phyloP scores from a whole-genome alignment of 1,284 basidiomycete species.

The Tilletia indica region DNA sequence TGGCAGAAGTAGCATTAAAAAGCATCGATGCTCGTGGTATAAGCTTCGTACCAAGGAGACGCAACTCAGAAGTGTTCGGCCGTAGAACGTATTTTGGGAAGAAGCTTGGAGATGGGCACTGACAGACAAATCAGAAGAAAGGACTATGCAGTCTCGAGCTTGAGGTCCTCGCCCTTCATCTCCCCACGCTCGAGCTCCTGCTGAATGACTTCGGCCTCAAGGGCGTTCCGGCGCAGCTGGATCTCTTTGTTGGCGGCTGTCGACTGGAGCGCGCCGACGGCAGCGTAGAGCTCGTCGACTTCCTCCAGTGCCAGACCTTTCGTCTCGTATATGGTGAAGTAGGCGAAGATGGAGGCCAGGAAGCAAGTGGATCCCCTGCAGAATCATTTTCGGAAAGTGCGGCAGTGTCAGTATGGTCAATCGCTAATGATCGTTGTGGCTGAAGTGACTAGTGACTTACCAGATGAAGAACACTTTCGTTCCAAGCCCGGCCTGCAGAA shows the following conservation, averaged over 20 bases:
- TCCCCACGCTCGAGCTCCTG: background rate
- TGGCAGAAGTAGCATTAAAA: too few relatives aligned
- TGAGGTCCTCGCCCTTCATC: background rate
- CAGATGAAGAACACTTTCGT: conserved; percentile 87
- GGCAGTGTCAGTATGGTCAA: too few relatives aligned
- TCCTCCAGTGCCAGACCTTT: conserved; percentile 73
- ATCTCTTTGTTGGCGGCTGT: conserved; percentile 30
- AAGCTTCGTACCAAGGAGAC: too few relatives aligned
- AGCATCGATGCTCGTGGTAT: too few relatives aligned
- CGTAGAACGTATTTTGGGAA: too few relatives aligned
- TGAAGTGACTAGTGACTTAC: conserved; percentile 54
- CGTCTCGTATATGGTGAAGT: conserved; percentile 72
- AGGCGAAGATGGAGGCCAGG: conserved; percentile 54
- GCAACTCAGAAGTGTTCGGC: too few relatives aligned
- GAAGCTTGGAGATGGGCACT: too few relatives aligned
- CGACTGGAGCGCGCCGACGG: conserved; percentile 32
- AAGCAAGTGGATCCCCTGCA: background rate
- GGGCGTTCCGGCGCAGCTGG: conserved; percentile 15
- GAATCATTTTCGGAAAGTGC: too few relatives aligned
- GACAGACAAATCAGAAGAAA: too few relatives aligned
- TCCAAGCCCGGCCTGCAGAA: conserved; percentile 63
- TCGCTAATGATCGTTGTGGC: too few relatives aligned
- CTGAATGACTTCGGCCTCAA: conserved; percentile 1
- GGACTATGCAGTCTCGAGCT: conserved; percentile 3
- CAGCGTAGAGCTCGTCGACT: conserved; percentile 58